Evolutionary conservation across 2,329 filamentous ascomycete species (phyloP).

Genomic region (Zarea fungicola): DNA sequence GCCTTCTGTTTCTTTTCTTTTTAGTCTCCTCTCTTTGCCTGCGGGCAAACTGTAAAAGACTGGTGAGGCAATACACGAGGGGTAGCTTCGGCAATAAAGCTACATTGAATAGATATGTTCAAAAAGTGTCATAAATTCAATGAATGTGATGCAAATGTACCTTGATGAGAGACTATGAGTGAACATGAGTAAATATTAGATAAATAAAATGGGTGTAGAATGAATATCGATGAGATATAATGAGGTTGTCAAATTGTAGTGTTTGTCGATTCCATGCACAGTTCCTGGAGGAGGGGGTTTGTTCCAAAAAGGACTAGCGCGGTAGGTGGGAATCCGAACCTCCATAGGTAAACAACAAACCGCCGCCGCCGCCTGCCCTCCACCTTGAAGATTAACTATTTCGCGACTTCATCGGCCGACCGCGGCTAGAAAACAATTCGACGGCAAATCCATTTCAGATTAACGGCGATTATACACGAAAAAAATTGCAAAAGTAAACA

Average conservation of each 20-base stretch:
- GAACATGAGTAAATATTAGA: too few relatives aligned
- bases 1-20: too few relatives aligned
- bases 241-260: too few relatives aligned
- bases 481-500: too few relatives aligned
- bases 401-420: constrained; percentile 6
- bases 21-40: too few relatives aligned
- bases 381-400: constrained; percentile 2
- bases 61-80: neutral
- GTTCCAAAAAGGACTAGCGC: constrained; percentile 9
- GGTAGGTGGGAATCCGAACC: neutral
- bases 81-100: constrained; percentile 17
- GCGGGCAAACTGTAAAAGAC: constrained; percentile 1
- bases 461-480: neutral
- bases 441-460: neutral
- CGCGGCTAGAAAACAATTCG: neutral
- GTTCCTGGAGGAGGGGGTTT: constrained; percentile 2
- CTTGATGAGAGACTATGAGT: too few relatives aligned
- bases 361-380: constrained; percentile 7
- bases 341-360: constrained; percentile 13
- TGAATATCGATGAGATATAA: too few relatives aligned
- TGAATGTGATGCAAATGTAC: too few relatives aligned
- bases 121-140: too few relatives aligned
- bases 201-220: too few relatives aligned
- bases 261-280: neutral
- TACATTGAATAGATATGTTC: constrained; percentile 13